Conservation (phyloP, 345 rosid genomes). For the Dovyalis caffra region DNA sequence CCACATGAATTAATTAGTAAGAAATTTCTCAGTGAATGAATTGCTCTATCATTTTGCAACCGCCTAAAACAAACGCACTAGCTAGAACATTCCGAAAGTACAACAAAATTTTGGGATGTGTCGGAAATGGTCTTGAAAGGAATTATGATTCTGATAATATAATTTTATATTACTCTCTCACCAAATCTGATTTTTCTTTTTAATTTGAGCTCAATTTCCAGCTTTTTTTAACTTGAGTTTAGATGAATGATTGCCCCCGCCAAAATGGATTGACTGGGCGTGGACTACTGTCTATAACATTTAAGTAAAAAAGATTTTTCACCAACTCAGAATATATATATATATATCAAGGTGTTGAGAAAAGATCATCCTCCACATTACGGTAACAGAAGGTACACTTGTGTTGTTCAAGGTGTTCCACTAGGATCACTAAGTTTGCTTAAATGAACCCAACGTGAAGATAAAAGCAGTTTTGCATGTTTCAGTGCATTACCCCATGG, state of each 20-base stretch:
- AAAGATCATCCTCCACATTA: constrained; percentile 27
- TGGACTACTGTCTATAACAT: too few species aligned
- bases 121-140: not conserved
- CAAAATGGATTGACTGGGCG: not conserved
- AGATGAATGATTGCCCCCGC: not conserved
- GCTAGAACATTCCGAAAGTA: too few species aligned
- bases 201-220: too few species aligned
- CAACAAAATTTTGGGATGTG: too few species aligned
- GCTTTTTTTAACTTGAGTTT: too few species aligned
- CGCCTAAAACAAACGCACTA: too few species aligned
- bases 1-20: not conserved
- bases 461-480: not conserved
- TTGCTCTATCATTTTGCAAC: too few species aligned
- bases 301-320: too few species aligned
- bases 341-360: constrained; percentile 3
- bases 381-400: constrained; percentile 4
- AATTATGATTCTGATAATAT: not conserved
- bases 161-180: too few species aligned
- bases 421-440: constrained; percentile 26
- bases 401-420: constrained; percentile 51
- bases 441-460: not conserved
- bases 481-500: constrained; percentile 7
- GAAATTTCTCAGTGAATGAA: too few species aligned
- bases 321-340: too few species aligned
- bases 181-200: too few species aligned